Conservation (phyloP, 2,329 filamentous ascomycete species). For the Macroventuria anomochaeta region DNA sequence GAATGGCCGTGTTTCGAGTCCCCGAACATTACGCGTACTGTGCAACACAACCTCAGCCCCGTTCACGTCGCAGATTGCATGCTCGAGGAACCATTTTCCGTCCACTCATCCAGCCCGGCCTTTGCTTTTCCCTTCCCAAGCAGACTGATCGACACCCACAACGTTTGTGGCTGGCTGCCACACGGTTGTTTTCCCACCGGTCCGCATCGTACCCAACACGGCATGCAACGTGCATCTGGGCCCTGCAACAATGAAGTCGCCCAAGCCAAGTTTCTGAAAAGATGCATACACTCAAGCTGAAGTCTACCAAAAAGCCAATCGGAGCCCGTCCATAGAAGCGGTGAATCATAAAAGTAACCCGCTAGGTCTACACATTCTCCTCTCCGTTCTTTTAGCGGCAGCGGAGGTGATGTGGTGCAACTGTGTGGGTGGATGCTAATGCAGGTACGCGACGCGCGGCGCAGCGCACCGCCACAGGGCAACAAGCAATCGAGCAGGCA, state of each 20-base stretch:
- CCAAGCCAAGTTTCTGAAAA: background rate
- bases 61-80: background rate
- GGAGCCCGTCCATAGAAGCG: background rate
- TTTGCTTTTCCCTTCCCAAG: background rate
- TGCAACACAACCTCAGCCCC: background rate
- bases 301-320: background rate
- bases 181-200: background rate
- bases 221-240: slow-evolving; percentile 7
- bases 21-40: background rate
- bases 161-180: slow-evolving; percentile 7
- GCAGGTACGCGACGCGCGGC: slow-evolving; percentile 5
- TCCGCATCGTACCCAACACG: background rate
- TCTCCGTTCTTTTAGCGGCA: background rate
- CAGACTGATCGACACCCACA: background rate
- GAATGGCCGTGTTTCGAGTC: background rate
- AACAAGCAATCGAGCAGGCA: background rate
- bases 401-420: background rate
- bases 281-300: background rate
- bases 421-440: background rate
- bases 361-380: background rate
- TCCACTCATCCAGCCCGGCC: background rate
- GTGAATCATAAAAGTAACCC: background rate
- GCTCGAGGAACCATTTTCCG: background rate
- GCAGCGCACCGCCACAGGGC: background rate
- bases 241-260: slow-evolving; percentile 6